A percentile compares a stretch with the other conserved stretches of the same genome.
Conservation (phyloP, 2,329 filamentous ascomycete genomes). For the Mycosphaerella sp. region DNA sequence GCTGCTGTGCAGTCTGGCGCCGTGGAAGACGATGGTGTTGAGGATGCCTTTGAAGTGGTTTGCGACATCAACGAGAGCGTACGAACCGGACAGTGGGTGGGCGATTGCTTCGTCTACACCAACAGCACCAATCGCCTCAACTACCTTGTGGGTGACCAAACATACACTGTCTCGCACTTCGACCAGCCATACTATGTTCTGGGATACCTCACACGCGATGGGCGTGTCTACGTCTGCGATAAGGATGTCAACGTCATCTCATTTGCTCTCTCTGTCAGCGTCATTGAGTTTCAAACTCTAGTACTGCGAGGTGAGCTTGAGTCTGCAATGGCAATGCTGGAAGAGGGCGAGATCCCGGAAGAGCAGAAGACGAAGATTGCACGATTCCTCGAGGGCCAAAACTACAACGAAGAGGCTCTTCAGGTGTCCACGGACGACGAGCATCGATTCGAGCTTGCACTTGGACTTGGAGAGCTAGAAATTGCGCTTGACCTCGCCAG, state of each 20-base stretch:
- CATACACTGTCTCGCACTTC: constrained; percentile 95
- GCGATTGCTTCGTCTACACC: constrained; percentile 98
- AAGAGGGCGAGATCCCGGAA: constrained; percentile 64
- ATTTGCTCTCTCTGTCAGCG: constrained; percentile 81
- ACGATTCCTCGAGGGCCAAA: constrained; percentile 92
- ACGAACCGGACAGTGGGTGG: constrained; percentile 93
- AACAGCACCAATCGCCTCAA: constrained; percentile 95
- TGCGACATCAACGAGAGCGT: constrained; percentile 94
- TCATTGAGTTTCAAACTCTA: constrained; percentile 94
- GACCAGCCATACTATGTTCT: constrained; percentile 92
- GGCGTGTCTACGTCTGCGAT: constrained; percentile 89
- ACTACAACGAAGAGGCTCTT: constrained; percentile 90
- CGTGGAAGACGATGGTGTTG: constrained; percentile 85
- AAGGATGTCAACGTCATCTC: constrained; percentile 92
- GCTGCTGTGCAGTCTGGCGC: constrained; percentile 75
- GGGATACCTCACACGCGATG: constrained; percentile 91
- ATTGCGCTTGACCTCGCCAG: constrained; percentile 80
- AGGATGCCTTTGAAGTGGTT: constrained; percentile 91
- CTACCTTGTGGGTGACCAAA: constrained; percentile 96
- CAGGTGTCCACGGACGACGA: constrained; percentile 92
- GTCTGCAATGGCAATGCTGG: constrained; percentile 74
- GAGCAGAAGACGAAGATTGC: constrained; percentile 98
- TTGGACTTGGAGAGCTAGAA: constrained; percentile 74
- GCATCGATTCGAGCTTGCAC: constrained; percentile 90
- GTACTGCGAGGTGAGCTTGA: constrained; percentile 93